Base-by-base conservation (phyloP, 148 eudicot genomes). In the Camellia japonica region DNA sequence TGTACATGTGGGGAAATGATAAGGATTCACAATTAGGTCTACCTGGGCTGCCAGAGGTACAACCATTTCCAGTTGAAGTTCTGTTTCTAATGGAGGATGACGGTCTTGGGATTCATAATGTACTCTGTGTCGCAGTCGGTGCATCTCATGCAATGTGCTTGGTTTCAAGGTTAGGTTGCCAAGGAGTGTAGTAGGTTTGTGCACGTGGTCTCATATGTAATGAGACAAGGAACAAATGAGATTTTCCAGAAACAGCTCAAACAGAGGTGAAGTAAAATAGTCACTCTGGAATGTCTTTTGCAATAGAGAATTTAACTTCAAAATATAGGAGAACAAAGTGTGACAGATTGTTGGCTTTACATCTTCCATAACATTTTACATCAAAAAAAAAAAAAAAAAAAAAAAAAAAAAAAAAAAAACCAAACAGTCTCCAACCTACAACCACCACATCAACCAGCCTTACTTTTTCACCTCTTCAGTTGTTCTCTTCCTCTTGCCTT, bases 1-100 rank as follows among this genome's bases (percentile, higher is more conserved):
- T 96, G 79, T 96, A 88, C 88, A 96, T 92, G 98, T 94, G 98
- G 98, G 98, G 98, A 51, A 82, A 91, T 80, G 83, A 92, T 12
- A 89, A 91, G 80, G 98, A 96, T 86, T 89, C 89, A 18, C 99
- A 96, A 78, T 79, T 96, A 74, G 99, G 99, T 23, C 87, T 94
- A 62, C 98, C 99, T 47, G 99, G 99, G 52, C 85, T 96, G 72
- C 97, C 95, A n/a, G 92, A 92, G 63, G 79, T 92, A 61, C 97
- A 96, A 71, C 81, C 90, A 15, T 72, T 88, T 77, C 99, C 99
- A 0, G 83, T 92, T 18, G 92, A 96, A 87, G 98, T 96, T 52
- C 88, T 91, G 61, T 96, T 96, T 85, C 93, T 92, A 62, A 78
- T 46, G 72, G 97, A 93, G 80, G 94, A 93, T 68, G 97, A 92